phyloP scores from a whole-genome alignment of 2,329 filamentous ascomycete species.

The Knoxdaviesia capensis region DNA sequence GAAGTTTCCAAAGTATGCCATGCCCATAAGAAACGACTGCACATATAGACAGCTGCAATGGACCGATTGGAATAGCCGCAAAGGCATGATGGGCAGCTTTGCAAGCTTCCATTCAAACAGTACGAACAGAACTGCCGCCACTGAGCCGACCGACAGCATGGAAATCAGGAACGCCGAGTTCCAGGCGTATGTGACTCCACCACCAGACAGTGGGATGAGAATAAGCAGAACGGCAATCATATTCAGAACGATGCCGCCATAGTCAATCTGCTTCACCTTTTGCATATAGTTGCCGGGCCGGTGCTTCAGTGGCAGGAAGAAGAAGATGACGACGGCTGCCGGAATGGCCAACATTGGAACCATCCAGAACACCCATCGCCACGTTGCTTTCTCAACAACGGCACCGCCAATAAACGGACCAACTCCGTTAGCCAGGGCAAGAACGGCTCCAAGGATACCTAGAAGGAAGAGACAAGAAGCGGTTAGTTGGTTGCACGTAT shows the following conservation, averaged over 20 bases:
- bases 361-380: slow-evolving; percentile 13
- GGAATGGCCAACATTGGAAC: slow-evolving; percentile 8
- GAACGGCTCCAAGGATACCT: slow-evolving; percentile 9
- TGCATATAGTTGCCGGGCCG: slow-evolving; percentile 8
- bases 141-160: slow-evolving; percentile 7
- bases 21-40: slow-evolving; percentile 11
- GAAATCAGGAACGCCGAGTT: slow-evolving; percentile 9
- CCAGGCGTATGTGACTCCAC: slow-evolving; percentile 10
- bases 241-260: slow-evolving; percentile 10
- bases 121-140: slow-evolving; percentile 9
- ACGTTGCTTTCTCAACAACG: slow-evolving; percentile 10
- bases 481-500: background rate
- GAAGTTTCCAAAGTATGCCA: slow-evolving; percentile 12
- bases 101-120: slow-evolving; percentile 11
- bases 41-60: slow-evolving; percentile 7
- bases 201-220: slow-evolving; percentile 10
- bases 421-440: slow-evolving; percentile 17
- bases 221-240: slow-evolving; percentile 9
- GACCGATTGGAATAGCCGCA: slow-evolving; percentile 8
- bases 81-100: slow-evolving; percentile 10
- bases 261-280: slow-evolving; percentile 11
- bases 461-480: too few species aligned
- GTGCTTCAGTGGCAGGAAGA: slow-evolving; percentile 10
- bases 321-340: slow-evolving; percentile 8
- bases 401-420: slow-evolving; percentile 14